phyloP scores from a whole-genome alignment of 2,329 filamentous ascomycete genomes.

The Exophiala phaeomuriformis region DNA sequence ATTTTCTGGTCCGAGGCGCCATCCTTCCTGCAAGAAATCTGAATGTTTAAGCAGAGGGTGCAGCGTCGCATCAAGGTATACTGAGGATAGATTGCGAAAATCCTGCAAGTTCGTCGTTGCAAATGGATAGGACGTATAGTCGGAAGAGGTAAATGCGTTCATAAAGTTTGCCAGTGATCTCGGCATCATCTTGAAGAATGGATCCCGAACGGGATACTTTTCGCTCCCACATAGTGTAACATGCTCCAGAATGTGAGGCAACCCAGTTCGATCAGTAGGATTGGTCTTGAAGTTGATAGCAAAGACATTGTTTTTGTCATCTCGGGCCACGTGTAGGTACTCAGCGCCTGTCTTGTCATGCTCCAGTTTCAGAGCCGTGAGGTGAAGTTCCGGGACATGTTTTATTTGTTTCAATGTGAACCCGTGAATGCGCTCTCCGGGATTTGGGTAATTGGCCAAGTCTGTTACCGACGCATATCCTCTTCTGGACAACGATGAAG shows the following conservation, averaged over 20 bases:
- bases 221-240: constrained; percentile 92
- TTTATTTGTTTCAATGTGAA: constrained; percentile 86
- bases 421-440: constrained; percentile 81
- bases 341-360: constrained; percentile 95
- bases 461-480: constrained; percentile 63
- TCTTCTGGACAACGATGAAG: background rate
- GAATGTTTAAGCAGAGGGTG: constrained; percentile 81
- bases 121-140: constrained; percentile 97
- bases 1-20: constrained; percentile 91
- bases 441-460: constrained; percentile 64
- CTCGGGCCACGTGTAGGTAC: constrained; percentile 87
- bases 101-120: constrained; percentile 94
- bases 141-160: constrained; percentile 95
- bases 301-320: constrained; percentile 99
- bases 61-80: constrained; percentile 91
- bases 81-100: constrained; percentile 90
- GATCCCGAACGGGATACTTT: constrained; percentile 96
- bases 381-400: constrained; percentile 85
- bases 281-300: constrained; percentile 99
- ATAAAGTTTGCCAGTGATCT: constrained; percentile 98
- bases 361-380: constrained; percentile 81
- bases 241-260: constrained; percentile 96
- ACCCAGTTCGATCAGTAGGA: constrained; percentile 88
- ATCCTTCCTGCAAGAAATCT: constrained; percentile 94
- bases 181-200: constrained; percentile 99